Conservation (phyloP, 2,329 filamentous ascomycete genomes). For the Knoxdaviesia capensis region DNA sequence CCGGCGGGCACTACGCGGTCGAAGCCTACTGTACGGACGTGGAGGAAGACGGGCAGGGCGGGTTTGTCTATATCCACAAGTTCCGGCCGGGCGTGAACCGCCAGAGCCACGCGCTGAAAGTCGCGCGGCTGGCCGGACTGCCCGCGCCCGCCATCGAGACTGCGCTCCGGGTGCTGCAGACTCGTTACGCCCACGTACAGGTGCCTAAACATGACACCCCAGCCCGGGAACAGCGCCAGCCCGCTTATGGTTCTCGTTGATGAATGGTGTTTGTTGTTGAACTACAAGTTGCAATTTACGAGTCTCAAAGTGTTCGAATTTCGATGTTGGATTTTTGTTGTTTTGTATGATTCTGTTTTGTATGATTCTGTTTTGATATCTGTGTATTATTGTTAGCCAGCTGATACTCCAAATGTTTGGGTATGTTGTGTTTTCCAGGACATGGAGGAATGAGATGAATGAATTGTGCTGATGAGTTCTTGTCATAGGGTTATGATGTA, state of each 20-base stretch:
- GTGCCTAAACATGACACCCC: no score
- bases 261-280: no score
- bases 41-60: slow-evolving; percentile 45
- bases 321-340: background rate
- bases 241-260: no score
- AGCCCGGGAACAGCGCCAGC: no score
- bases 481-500: slow-evolving; percentile 39
- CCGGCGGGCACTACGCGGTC: slow-evolving; percentile 16
- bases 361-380: slow-evolving; percentile 8
- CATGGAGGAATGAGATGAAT: background rate
- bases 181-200: no score
- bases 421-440: no score
- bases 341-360: slow-evolving; percentile 20
- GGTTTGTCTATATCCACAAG: slow-evolving; percentile 74
- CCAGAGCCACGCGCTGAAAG: slow-evolving; percentile 80
- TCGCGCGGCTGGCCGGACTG: slow-evolving; percentile 71
- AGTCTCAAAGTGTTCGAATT: no score
- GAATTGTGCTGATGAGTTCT: slow-evolving; percentile 3
- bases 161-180: slow-evolving; percentile 37
- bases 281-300: no score
- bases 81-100: slow-evolving; percentile 67
- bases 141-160: slow-evolving; percentile 51
- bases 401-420: no score
- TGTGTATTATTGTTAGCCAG: no score
- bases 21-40: slow-evolving; percentile 82